Percentiles rank a stretch among this genome's conserved stretches.
phyloP scores from a whole-genome alignment of 345 rosid genomes.

The Kandelia obovata region DNA sequence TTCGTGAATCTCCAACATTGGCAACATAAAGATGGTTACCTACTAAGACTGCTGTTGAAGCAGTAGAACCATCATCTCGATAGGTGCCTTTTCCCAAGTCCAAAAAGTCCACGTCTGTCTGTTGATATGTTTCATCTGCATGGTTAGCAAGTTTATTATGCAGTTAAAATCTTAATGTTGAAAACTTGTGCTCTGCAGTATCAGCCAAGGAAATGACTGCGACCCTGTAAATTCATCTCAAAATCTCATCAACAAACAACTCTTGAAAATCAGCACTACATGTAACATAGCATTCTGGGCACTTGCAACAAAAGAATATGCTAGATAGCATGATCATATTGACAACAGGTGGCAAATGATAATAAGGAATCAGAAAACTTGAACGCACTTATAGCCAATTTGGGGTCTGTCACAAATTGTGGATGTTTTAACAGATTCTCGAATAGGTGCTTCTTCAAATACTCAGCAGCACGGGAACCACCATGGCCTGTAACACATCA shows the following conservation, averaged over 20 bases:
- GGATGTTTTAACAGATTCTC: slow-evolving; percentile 90
- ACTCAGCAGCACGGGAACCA: slow-evolving; percentile 97
- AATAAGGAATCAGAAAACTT: not conserved
- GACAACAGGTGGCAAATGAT: not conserved
- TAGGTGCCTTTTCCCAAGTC: slow-evolving; percentile 73
- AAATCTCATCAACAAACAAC: too few relatives aligned
- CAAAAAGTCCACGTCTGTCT: slow-evolving; percentile 81
- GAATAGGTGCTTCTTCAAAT: slow-evolving; percentile 87
- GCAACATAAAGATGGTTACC: slow-evolving; percentile 95
- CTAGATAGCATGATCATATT: slow-evolving; percentile 4
- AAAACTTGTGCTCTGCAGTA: not conserved
- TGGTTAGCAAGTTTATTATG: slow-evolving; percentile 1
- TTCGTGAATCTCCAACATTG: slow-evolving; percentile 97
- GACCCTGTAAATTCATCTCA: too few relatives aligned
- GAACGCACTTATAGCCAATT: slow-evolving; percentile 71
- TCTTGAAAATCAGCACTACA: too few relatives aligned
- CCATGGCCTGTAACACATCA: slow-evolving; percentile 74
- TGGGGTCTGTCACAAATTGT: slow-evolving; percentile 67
- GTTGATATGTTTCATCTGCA: slow-evolving; percentile 87
- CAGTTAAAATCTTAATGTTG: not conserved
- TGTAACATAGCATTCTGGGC: too few relatives aligned
- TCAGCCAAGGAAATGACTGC: too few relatives aligned
- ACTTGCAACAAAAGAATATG: slow-evolving; percentile 4
- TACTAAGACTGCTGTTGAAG: slow-evolving; percentile 90
- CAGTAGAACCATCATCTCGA: slow-evolving; percentile 98